Base-by-base conservation (phyloP, 2,329 filamentous ascomycete genomes). In the Fusarium equiseti region DNA sequence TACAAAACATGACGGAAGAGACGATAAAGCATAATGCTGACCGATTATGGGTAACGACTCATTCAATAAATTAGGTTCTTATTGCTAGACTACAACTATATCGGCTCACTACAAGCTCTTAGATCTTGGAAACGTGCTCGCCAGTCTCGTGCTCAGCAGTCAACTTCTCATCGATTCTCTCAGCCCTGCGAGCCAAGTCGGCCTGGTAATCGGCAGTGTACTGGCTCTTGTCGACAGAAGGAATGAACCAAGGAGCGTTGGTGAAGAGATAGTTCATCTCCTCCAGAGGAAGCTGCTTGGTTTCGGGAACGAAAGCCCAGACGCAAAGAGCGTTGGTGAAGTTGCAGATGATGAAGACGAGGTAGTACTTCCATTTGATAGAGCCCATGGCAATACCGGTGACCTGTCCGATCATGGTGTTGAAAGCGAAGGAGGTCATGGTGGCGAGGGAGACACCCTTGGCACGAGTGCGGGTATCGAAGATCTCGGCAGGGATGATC, bases 371-470 rank as follows among this genome's bases (percentile, higher is more conserved):
- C 80, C 83, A 87, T 54, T 81, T 81, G 49, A 85, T 80, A n/a
- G 78, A 79, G n/a, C 57, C 24, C 54, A 50, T 57, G 13, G 54
- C 82, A 53, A 85, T 81, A 22, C 78, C 80, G 20, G 64, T 66
- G 1, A 60, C 56, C 1, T 66, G 63, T 2, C 63, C 63, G 1
- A 93, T 92, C 87, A 93, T 88, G 31, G 91, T 92, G 81, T 92
- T 93, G 82, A 92, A 93, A 3, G 91, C 91, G 78, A 92, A 94
- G 13, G 86, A 89, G 1, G 83, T 85, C 91, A 93, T 93, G 8
- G 90, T 92, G 0, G 91, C 91, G 67, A 94, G 89, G 2, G 90
- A 90, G 3, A 94, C 91, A 73, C 91, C 92, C 82, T 93, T 93
- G 56, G 89, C 85, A 42, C 92, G 87, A 1, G 91, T 94, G 66